Conservation (phyloP, 768 basidiomycete genomes). For the Paxillus rubicundulus region DNA sequence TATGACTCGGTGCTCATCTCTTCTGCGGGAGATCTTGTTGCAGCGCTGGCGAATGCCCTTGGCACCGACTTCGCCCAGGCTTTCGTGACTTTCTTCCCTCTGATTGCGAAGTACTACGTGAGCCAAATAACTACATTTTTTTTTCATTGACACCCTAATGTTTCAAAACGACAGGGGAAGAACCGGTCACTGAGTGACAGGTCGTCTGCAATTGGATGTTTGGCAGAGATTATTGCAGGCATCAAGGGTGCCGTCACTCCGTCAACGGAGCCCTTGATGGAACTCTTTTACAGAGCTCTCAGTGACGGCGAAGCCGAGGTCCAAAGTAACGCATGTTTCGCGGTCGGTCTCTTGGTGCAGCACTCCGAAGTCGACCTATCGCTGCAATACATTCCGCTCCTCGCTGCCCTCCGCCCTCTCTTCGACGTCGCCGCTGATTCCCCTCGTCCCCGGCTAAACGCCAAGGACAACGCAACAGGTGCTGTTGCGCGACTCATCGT, state of each 20-base stretch:
- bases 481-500: conserved; percentile 86
- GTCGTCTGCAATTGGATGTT: conserved; percentile 87
- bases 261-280: conserved; percentile 76
- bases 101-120: conserved; percentile 91
- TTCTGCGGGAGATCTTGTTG: conserved; percentile 91
- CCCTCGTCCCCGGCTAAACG: conserved; percentile 68
- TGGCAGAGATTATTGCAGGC: conserved; percentile 94
- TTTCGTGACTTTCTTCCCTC: conserved; percentile 83
- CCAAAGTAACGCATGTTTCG: conserved; percentile 94
- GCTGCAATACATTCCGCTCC: conserved; percentile 74
- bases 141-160: neutral
- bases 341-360: conserved; percentile 87
- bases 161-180: conserved; percentile 55
- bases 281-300: conserved; percentile 82
- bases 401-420: conserved; percentile 75
- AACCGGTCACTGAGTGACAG: conserved; percentile 87
- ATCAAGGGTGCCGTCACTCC: conserved; percentile 85
- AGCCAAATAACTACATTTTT: conserved; percentile 29
- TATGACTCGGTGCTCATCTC: conserved; percentile 95
- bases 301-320: conserved; percentile 88
- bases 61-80: conserved; percentile 80
- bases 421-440: conserved; percentile 68
- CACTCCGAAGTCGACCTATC: conserved; percentile 80
- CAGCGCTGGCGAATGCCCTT: conserved; percentile 81
- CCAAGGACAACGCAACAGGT: conserved; percentile 95